Evolutionary conservation across 176 grass and related monocot genomes (phyloP).

Genomic region (Oryza meyeriana): DNA sequence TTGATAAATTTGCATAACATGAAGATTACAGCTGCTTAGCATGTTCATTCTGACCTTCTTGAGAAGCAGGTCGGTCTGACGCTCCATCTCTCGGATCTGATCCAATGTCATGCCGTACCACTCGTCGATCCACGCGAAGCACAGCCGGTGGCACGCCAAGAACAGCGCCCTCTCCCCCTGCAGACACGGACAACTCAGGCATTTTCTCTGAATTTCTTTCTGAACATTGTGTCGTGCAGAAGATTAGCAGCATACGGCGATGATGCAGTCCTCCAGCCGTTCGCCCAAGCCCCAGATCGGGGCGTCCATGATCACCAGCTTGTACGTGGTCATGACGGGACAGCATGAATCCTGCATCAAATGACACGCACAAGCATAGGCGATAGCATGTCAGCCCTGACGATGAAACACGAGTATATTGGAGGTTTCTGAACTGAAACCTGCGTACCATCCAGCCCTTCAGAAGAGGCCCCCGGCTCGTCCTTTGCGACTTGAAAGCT

Average conservation of each 20-base stretch:
- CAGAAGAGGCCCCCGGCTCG: conserved; percentile 58
- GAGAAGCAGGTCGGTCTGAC: conserved; percentile 68
- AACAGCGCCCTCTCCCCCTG: conserved; percentile 81
- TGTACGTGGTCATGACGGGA: conserved; percentile 83
- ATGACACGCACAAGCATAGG: background rate
- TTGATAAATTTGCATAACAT: background rate
- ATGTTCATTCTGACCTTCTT: conserved; percentile 50
- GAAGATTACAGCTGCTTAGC: background rate
- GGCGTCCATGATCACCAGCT: conserved; percentile 73
- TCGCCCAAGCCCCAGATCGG: conserved; percentile 81
- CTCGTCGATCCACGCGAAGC: conserved; percentile 93
- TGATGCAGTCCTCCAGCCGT: conserved; percentile 60
- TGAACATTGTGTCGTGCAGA: background rate
- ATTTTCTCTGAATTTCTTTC: conserved; percentile 23
- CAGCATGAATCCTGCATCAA: conserved; percentile 52
- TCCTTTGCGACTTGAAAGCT: conserved; percentile 66
- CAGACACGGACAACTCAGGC: background rate
- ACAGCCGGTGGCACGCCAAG: conserved; percentile 72
- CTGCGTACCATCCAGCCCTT: conserved; percentile 78
- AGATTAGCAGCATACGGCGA: conserved; percentile 45
- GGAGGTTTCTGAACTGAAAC: background rate
- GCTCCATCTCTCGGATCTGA: conserved; percentile 73
- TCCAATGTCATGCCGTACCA: conserved; percentile 82
- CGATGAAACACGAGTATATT: background rate
- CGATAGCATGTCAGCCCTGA: background rate